Evolutionary conservation across 208 protist species (phyloP).

Genomic region (Angomonas deanei): DNA sequence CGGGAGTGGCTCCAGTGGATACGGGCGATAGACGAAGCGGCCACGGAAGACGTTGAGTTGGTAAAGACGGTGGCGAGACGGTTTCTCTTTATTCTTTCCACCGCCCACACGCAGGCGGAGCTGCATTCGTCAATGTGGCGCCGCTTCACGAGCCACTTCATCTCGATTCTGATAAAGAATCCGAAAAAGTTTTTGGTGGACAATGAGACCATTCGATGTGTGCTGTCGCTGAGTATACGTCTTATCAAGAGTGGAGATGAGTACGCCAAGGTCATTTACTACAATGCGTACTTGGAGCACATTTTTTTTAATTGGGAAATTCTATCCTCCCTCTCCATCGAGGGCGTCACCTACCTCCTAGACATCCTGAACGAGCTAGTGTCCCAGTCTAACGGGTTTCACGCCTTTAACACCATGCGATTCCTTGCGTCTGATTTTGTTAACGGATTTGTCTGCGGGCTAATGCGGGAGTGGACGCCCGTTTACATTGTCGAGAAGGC

Average conservation of each 20-base stretch:
- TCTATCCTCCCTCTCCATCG: slow-evolving; percentile 23
- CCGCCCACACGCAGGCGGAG: slow-evolving; percentile 24
- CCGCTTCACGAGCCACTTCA: slow-evolving; percentile 26
- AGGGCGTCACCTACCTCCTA: slow-evolving; percentile 17
- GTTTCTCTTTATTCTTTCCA: slow-evolving; percentile 24
- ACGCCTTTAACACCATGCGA: slow-evolving; percentile 41
- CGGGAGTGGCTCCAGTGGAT: slow-evolving; percentile 56
- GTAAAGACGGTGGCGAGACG: slow-evolving; percentile 4
- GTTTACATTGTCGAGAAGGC: slow-evolving; percentile 26
- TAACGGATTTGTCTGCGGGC: slow-evolving; percentile 55
- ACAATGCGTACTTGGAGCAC: slow-evolving; percentile 26
- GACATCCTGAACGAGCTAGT: slow-evolving; percentile 27
- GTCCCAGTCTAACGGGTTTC: slow-evolving; percentile 22
- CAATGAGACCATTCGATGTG: slow-evolving; percentile 8
- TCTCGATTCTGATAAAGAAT: slow-evolving; percentile 20
- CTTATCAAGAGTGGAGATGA: slow-evolving; percentile 8
- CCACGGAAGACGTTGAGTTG: neutral
- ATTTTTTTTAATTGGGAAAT: slow-evolving; percentile 64
- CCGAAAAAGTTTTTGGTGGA: slow-evolving; percentile 27
- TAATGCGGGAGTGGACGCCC: slow-evolving; percentile 45
- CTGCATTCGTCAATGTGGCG: slow-evolving; percentile 26
- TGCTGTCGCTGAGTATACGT: slow-evolving; percentile 19
- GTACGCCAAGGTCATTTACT: slow-evolving; percentile 11
- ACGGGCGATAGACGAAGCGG: neutral
- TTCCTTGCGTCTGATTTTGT: slow-evolving; percentile 43